A percentile compares a stretch with the other conserved stretches of the same genome.
These are phyloP conservation scores for Crucibulum parvulum DNA, from an alignment of 1,284 basidiomycete species.

Conservation along the genomic window DNA sequence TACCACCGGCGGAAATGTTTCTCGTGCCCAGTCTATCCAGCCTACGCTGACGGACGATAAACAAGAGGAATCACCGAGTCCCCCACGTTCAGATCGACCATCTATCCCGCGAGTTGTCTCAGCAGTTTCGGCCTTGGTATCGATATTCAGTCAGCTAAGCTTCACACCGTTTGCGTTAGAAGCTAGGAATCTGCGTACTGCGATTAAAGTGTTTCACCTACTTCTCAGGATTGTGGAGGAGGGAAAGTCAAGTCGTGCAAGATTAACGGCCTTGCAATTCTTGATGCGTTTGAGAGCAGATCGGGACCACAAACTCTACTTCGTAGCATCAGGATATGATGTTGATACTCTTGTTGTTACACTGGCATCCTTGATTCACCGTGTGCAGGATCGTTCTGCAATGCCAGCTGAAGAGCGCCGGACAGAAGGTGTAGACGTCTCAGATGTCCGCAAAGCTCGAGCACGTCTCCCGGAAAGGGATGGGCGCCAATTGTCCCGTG, in stretches of 20 bases:
- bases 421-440: constrained; percentile 36
- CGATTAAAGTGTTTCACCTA: constrained; percentile 56
- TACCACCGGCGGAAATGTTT: constrained; percentile 50
- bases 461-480: constrained; percentile 60
- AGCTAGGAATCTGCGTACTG: constrained; percentile 52
- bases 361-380: constrained; percentile 60
- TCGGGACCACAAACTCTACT: constrained; percentile 89
- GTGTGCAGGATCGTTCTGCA: constrained; percentile 16
- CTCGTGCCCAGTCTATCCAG: constrained; percentile 63
- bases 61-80: constrained; percentile 28
- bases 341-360: constrained; percentile 56
- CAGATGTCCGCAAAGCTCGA: constrained; percentile 54
- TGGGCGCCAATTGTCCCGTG: constrained; percentile 62
- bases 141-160: constrained; percentile 71
- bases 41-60: constrained; percentile 35
- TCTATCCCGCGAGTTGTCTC: constrained; percentile 54
- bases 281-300: constrained; percentile 91
- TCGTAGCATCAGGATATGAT: constrained; percentile 58
- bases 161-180: constrained; percentile 67
- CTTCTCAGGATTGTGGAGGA: constrained; percentile 52
- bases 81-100: constrained; percentile 31
- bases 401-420: constrained; percentile 13
- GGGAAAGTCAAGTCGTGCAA: constrained; percentile 65
- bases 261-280: constrained; percentile 86
- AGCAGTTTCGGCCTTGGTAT: constrained; percentile 69